These are phyloP conservation scores for Austropuccinia psidii DNA, from an alignment of 1,284 basidiomycete genomes.

Conservation along the genomic window DNA sequence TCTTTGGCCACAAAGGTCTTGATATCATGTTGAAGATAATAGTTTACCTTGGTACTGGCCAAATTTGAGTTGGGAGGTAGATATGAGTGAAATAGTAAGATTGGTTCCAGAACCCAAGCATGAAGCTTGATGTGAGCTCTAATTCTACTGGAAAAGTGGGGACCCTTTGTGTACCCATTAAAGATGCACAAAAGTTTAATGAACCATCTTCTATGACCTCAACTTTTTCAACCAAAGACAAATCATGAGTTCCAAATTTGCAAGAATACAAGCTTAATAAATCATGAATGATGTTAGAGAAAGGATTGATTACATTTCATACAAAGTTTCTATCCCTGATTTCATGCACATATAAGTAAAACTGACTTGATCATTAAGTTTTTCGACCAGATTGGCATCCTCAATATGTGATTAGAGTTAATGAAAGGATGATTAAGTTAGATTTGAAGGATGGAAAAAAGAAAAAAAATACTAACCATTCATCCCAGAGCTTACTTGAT, in stretches of 20 bases:
- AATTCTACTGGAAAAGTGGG: slow-evolving; percentile 41
- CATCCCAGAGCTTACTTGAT: slow-evolving; percentile 43
- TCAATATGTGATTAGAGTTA: too few species aligned
- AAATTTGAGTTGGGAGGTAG: not conserved
- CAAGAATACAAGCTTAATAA: not conserved
- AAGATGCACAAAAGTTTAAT: slow-evolving; percentile 44
- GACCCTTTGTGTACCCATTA: slow-evolving; percentile 42
- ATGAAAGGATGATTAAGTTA: too few species aligned
- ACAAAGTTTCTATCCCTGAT: slow-evolving; percentile 40
- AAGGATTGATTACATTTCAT: not conserved
- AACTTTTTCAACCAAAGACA: slow-evolving; percentile 43
- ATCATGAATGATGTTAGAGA: not conserved
- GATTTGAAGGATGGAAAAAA: too few species aligned
- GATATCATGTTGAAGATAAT: slow-evolving; percentile 42
- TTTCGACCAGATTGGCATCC: slow-evolving; percentile 43
- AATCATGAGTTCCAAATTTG: slow-evolving; percentile 40
- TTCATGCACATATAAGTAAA: slow-evolving; percentile 45
- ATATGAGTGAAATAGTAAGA: not conserved
- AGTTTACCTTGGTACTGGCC: slow-evolving; percentile 33
- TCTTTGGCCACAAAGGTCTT: slow-evolving; percentile 42
- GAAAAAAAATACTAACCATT: too few species aligned
- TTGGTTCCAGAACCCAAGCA: slow-evolving; percentile 43
- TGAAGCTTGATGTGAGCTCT: slow-evolving; percentile 43
- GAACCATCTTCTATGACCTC: slow-evolving; percentile 40
- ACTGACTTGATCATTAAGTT: slow-evolving; percentile 41